Evolutionary conservation across 164 flowering plant species (phyloP), one percentile per base, ranked within the genome.

Genomic region (Amborella trichopoda): DNA sequence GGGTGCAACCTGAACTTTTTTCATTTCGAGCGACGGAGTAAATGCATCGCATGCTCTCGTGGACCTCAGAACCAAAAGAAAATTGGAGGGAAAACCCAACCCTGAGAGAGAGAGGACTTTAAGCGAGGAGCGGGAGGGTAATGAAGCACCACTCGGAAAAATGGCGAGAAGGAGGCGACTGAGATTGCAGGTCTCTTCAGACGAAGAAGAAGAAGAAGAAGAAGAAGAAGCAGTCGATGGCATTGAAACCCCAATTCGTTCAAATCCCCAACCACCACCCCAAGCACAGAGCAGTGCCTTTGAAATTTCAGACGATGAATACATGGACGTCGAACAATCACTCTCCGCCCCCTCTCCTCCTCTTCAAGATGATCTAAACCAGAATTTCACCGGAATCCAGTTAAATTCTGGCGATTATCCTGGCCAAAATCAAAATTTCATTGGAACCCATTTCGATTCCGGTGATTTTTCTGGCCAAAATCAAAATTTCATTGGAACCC

Each of bases 201-300:
- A 73, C 51, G 83, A 75, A 45, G 78, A 69, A 12, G 75, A 70
- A 10, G 66, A 56, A 45, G 80, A 69, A 18, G 73, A 70, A 11
- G 66, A 54, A 16, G 28, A 49, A 34, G 37, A 49, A 38, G 48
- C 44, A 10, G 12, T 44, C 22, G 25, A 6, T 17, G 26, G 27
- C 3, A 40, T 22, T 9, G 55, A 23, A 40, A 6, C 44, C 27
- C 23, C 11, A 4, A 1, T 27, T 20, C 12, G 23, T 34, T 12
- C 20, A 18, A 39, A n/a, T 18, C 34, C 30, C 23, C 38, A 17
- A 23, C 27, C 48, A 2, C 46, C 39, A 58, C 47, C 50, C 54
- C 23, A 52, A 36, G 53, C 64, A 26, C 36, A 58, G 24, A 44
- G 52, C 44, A 65, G 60, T 40, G 46, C 26, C 42, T 46, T 63